A percentile compares a stretch with the other conserved stretches of the same genome.
Evolutionary conservation across 371 early-diverging fungal genomes (phyloP).

Genomic region (Lichtheimia ramosa): DNA sequence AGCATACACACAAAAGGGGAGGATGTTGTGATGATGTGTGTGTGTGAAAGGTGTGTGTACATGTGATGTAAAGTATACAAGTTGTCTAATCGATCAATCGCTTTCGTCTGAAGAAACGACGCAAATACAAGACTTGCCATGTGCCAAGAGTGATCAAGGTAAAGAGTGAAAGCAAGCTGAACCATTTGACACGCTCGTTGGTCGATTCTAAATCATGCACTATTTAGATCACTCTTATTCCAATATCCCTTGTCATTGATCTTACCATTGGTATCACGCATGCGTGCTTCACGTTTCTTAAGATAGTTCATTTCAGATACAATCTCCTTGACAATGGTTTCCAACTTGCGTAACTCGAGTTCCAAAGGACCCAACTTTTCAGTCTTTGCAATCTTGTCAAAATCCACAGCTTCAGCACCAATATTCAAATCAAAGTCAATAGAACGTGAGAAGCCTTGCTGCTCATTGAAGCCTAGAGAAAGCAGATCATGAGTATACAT

Average conservation of each 20-base stretch:
- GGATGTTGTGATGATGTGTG: background rate
- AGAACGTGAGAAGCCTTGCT: constrained; percentile 54
- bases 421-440: constrained; percentile 79
- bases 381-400: constrained; percentile 59
- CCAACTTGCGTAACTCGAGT: constrained; percentile 79
- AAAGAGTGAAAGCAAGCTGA: constrained; percentile 67
- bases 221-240: background rate
- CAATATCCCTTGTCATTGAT: background rate
- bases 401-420: constrained; percentile 87
- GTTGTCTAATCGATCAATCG: constrained; percentile 61
- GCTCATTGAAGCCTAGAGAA: constrained; percentile 56
- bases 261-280: constrained; percentile 90
- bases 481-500: background rate
- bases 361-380: constrained; percentile 91
- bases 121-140: constrained; percentile 81
- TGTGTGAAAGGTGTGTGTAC: background rate
- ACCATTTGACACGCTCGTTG: constrained; percentile 77
- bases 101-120: constrained; percentile 82
- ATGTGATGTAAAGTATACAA: constrained; percentile 1
- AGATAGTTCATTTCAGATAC: constrained; percentile 80
- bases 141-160: constrained; percentile 63
- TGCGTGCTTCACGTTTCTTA: constrained; percentile 72
- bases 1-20: too few relatives aligned
- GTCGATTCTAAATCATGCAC: constrained; percentile 61
- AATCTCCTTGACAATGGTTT: constrained; percentile 74